These are phyloP conservation scores for Trametes cingulata DNA, from an alignment of 768 basidiomycete genomes.

Conservation along the genomic window DNA sequence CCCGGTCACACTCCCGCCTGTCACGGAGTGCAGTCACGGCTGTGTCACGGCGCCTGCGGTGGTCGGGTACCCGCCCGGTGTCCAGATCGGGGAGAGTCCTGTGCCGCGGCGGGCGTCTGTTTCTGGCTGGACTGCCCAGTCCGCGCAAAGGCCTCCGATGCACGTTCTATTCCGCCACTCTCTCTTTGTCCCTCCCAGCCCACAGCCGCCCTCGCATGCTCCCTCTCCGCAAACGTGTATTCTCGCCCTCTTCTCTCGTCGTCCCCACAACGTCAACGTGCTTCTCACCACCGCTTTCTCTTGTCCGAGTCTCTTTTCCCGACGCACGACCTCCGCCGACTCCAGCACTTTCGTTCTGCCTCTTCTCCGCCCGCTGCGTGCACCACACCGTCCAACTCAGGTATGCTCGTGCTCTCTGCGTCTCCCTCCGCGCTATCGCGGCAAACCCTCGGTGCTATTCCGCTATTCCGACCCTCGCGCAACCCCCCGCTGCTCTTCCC, in stretches of 20 bases:
- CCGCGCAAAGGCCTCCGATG: conserved; percentile 12
- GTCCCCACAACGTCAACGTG: not conserved
- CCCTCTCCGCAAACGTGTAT: conserved; percentile 11
- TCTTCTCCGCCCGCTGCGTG: not conserved
- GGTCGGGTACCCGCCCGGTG: conserved; percentile 9
- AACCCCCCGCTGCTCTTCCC: not conserved
- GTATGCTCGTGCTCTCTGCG: not conserved
- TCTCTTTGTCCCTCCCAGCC: not conserved
- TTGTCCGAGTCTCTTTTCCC: not conserved
- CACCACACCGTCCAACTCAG: not conserved
- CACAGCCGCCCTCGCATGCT: not conserved
- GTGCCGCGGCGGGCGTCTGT: not conserved
- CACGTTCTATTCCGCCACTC: conserved; percentile 10
- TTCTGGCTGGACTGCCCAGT: conserved; percentile 1
- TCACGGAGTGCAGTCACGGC: too few relatives aligned
- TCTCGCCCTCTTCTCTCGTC: not conserved
- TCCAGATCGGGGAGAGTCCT: conserved; percentile 1
- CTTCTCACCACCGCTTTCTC: not conserved
- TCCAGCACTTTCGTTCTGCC: not conserved
- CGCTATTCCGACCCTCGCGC: conserved; percentile 2
- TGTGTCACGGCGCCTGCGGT: not conserved
- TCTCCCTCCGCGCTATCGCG: not conserved
- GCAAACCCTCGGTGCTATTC: conserved; percentile 3
- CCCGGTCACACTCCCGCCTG: conserved; percentile 1
- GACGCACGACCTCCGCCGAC: not conserved